These are phyloP conservation scores for Sporisorium scitamineum DNA, from an alignment of 1,284 basidiomycete species.

Conservation along the genomic window DNA sequence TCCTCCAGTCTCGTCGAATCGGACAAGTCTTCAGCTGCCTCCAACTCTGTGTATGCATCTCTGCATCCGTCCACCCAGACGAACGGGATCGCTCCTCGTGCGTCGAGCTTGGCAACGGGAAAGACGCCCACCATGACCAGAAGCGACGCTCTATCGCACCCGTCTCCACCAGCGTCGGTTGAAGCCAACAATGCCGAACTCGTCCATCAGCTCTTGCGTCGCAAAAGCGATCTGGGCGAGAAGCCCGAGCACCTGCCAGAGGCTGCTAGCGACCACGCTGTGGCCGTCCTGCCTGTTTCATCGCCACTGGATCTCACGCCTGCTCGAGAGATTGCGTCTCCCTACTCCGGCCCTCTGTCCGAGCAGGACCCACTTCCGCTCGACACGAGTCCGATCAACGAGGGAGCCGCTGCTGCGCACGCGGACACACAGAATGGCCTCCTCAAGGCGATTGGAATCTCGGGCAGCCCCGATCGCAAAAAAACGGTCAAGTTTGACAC, in stretches of 20 bases:
- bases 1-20: constrained; percentile 41
- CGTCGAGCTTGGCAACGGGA: constrained; percentile 24
- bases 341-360: constrained; percentile 7
- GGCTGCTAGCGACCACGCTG: constrained; percentile 54
- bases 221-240: constrained; percentile 43
- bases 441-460: constrained; percentile 19
- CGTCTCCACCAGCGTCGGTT: constrained; percentile 49
- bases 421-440: constrained; percentile 3
- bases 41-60: constrained; percentile 29
- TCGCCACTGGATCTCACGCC: constrained; percentile 29
- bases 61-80: constrained; percentile 21
- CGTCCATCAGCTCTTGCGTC: constrained; percentile 53
- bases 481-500: constrained; percentile 57
- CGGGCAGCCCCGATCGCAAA: constrained; percentile 14
- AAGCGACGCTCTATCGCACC: constrained; percentile 47
- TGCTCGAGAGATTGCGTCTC: constrained; percentile 8
- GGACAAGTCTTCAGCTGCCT: constrained; percentile 26
- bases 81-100: constrained; percentile 26
- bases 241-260: constrained; percentile 21
- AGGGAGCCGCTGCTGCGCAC: not conserved
- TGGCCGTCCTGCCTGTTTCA: constrained; percentile 28
- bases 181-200: constrained; percentile 54
- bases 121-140: constrained; percentile 35
- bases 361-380: constrained; percentile 42
- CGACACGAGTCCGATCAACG: constrained; percentile 22